Conservation (phyloP, 2,329 filamentous ascomycete species). For the Stemphylium beticola region DNA sequence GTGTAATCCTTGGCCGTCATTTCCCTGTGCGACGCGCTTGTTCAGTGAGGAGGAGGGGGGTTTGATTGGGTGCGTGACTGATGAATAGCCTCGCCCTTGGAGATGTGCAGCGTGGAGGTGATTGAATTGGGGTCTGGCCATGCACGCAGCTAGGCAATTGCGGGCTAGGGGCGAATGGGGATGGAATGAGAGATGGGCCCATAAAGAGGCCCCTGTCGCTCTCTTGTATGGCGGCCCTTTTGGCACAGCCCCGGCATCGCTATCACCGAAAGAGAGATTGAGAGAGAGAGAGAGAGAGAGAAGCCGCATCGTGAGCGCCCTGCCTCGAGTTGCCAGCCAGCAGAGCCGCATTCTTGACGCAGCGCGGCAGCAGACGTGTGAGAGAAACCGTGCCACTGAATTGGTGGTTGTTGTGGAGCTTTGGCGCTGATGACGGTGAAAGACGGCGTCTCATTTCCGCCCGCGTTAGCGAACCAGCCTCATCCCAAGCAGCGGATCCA, state of each 20-base stretch:
- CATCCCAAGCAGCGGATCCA: slow-evolving; percentile 39
- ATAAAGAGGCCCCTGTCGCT: slow-evolving; percentile 35
- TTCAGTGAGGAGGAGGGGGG: slow-evolving; percentile 10
- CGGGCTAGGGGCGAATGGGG: slow-evolving; percentile 33
- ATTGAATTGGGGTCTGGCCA: slow-evolving; percentile 31
- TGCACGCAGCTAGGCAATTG: slow-evolving; percentile 26
- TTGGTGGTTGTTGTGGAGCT: slow-evolving; percentile 23
- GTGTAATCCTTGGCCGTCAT: slow-evolving; percentile 13
- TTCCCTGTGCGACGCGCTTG: slow-evolving; percentile 17
- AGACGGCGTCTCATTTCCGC: slow-evolving; percentile 46
- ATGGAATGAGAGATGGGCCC: slow-evolving; percentile 12
- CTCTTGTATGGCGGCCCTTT: slow-evolving; percentile 12
- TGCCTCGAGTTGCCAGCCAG: slow-evolving; percentile 9
- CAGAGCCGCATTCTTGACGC: slow-evolving; percentile 18
- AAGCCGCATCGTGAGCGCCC: slow-evolving; percentile 3
- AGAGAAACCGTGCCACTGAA: slow-evolving; percentile 8
- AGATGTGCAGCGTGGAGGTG: slow-evolving; percentile 24
- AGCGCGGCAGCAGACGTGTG: slow-evolving; percentile 12
- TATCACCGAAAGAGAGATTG: neutral
- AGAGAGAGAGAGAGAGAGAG: neutral
- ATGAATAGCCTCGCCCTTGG: slow-evolving; percentile 18
- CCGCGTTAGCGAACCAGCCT: slow-evolving; percentile 46
- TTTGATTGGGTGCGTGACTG: slow-evolving; percentile 16
- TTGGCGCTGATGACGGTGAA: slow-evolving; percentile 38
- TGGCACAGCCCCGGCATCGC: slow-evolving; percentile 25